Conservation (phyloP, 495 filamentous ascomycete species). For the Tuber brumale region DNA sequence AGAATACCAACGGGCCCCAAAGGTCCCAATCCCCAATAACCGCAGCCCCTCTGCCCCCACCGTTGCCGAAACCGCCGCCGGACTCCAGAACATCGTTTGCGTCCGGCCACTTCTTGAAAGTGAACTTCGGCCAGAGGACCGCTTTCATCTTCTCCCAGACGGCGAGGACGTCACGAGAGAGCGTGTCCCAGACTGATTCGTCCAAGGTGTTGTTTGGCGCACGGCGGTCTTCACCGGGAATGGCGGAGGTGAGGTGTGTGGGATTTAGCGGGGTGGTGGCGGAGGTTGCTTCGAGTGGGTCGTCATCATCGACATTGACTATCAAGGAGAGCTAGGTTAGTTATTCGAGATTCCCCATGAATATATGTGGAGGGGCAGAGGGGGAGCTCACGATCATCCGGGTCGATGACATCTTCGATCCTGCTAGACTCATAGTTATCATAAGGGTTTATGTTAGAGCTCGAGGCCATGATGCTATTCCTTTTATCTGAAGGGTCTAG, state of each 20-base stretch:
- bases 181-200: slow-evolving; percentile 90
- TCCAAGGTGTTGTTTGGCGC: slow-evolving; percentile 92
- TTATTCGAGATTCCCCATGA: background rate
- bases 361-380: background rate
- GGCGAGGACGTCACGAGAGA: slow-evolving; percentile 81
- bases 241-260: slow-evolving; percentile 74
- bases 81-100: slow-evolving; percentile 50
- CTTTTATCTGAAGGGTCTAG: background rate
- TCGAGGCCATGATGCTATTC: slow-evolving; percentile 23
- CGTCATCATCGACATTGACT: slow-evolving; percentile 84
- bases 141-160: slow-evolving; percentile 98
- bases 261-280: slow-evolving; percentile 51
- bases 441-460: slow-evolving; percentile 26
- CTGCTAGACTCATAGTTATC: slow-evolving; percentile 35
- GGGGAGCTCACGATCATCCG: slow-evolving; percentile 70
- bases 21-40: slow-evolving; percentile 94
- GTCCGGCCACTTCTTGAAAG: slow-evolving; percentile 59
- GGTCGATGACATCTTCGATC: slow-evolving; percentile 85
- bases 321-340: slow-evolving; percentile 19
- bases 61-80: slow-evolving; percentile 58
- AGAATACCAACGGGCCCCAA: slow-evolving; percentile 93
- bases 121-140: slow-evolving; percentile 93
- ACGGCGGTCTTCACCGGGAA: slow-evolving; percentile 89
- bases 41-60: slow-evolving; percentile 63
- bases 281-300: slow-evolving; percentile 61